Evolutionary conservation across 1,284 basidiomycete species (phyloP).

Genomic region (Heterobasidion annosum): DNA sequence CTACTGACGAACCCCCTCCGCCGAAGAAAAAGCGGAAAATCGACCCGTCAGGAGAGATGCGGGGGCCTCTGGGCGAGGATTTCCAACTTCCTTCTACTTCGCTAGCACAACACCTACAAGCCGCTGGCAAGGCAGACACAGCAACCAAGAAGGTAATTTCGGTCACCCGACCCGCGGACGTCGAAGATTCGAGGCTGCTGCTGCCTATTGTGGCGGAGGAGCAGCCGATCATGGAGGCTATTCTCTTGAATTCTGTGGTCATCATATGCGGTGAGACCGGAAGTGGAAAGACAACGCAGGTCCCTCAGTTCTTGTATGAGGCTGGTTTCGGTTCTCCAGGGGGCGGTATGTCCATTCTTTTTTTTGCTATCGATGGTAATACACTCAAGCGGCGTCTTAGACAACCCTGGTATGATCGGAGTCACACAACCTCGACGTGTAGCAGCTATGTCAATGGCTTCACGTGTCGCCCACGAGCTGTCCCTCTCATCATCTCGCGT

Average conservation of each 20-base stretch:
- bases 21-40: slow-evolving; percentile 35
- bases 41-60: slow-evolving; percentile 31
- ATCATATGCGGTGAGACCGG: slow-evolving; percentile 85
- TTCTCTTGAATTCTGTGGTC: slow-evolving; percentile 76
- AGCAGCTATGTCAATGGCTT: slow-evolving; percentile 93
- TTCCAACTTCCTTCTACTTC: slow-evolving; percentile 52
- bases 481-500: slow-evolving; percentile 74
- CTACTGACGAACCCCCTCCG: slow-evolving; percentile 13
- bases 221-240: slow-evolving; percentile 88
- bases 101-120: slow-evolving; percentile 45
- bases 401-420: slow-evolving; percentile 97
- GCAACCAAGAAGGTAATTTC: slow-evolving; percentile 36
- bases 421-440: slow-evolving; percentile 97
- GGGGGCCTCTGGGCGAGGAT: slow-evolving; percentile 63
- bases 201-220: slow-evolving; percentile 93
- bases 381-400: slow-evolving; percentile 27
- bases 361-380: background rate
- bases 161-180: slow-evolving; percentile 63
- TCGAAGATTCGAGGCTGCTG: slow-evolving; percentile 71
- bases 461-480: slow-evolving; percentile 86
- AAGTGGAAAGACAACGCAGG: slow-evolving; percentile 97
- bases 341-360: slow-evolving; percentile 53
- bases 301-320: slow-evolving; percentile 91
- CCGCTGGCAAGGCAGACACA: slow-evolving; percentile 7
- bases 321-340: slow-evolving; percentile 86